Conservation (phyloP, 1,139 yeast species). For the Yamadazyma diospyri region DNA sequence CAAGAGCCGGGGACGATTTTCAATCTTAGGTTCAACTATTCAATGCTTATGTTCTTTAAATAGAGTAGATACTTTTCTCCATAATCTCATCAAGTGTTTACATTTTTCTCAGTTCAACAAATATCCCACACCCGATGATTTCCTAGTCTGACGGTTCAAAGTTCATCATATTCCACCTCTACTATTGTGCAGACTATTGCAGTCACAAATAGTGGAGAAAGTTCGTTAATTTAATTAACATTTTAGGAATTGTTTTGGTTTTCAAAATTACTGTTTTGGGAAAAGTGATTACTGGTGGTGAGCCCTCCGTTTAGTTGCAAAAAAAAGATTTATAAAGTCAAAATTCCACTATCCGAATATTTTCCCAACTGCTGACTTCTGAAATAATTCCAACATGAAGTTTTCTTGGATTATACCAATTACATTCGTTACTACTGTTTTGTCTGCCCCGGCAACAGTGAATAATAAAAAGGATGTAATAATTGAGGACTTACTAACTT, state of each 20-base stretch:
- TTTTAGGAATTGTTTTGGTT: slow-evolving; percentile 4
- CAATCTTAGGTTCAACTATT: too few species aligned
- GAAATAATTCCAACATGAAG: slow-evolving; percentile 11
- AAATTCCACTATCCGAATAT: not conserved
- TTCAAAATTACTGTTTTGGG: slow-evolving; percentile 8
- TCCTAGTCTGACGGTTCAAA: too few species aligned
- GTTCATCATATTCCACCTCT: too few species aligned
- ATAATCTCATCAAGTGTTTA: too few species aligned
- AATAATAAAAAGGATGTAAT: slow-evolving; percentile 5
- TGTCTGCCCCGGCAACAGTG: slow-evolving; percentile 17
- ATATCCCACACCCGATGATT: too few species aligned
- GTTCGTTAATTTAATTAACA: slow-evolving; percentile 4
- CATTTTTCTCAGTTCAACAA: too few species aligned
- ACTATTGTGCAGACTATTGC: too few species aligned
- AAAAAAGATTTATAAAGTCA: slow-evolving; percentile 1
- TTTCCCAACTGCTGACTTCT: not conserved
- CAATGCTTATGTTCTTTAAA: too few species aligned
- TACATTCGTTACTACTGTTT: slow-evolving; percentile 14
- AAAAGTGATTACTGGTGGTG: slow-evolving; percentile 6
- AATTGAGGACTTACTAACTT: slow-evolving; percentile 11
- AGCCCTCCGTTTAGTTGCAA: not conserved
- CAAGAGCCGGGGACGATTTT: too few species aligned
- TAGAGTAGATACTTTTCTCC: too few species aligned
- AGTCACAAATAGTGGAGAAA: slow-evolving; percentile 6
- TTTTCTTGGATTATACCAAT: slow-evolving; percentile 13